phyloP scores from a whole-genome alignment of 2,329 filamentous ascomycete species.

The Phoma sp. region DNA sequence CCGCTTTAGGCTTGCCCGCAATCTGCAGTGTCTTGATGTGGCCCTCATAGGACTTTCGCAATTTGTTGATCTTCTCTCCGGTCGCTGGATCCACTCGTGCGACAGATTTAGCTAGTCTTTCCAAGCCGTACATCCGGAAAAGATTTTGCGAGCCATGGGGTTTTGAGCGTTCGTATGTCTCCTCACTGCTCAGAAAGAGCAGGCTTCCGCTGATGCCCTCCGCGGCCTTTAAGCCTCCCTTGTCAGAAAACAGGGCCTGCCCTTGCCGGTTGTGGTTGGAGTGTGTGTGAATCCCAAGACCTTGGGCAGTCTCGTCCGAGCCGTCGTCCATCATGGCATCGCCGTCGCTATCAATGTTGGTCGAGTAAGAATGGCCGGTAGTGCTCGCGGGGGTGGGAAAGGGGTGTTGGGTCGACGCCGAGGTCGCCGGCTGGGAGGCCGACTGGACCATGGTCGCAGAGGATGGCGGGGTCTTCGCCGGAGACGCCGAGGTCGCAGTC shows the following conservation, averaged over 20 bases:
- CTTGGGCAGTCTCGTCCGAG: slow-evolving; percentile 34
- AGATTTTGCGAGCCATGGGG: slow-evolving; percentile 66
- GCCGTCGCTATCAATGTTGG: slow-evolving; percentile 50
- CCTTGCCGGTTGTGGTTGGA: slow-evolving; percentile 57
- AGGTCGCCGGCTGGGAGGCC: slow-evolving; percentile 42
- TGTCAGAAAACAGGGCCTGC: slow-evolving; percentile 31
- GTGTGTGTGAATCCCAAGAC: slow-evolving; percentile 47
- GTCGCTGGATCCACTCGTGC: slow-evolving; percentile 65
- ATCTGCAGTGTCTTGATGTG: slow-evolving; percentile 59
- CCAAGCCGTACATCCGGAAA: slow-evolving; percentile 64
- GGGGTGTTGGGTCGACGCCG: slow-evolving; percentile 38
- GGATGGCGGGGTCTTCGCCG: slow-evolving; percentile 51
- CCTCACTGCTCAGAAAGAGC: slow-evolving; percentile 47
- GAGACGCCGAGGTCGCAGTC: slow-evolving; percentile 34
- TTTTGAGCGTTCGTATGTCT: slow-evolving; percentile 53
- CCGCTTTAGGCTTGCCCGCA: slow-evolving; percentile 57
- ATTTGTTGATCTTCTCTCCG: slow-evolving; percentile 70
- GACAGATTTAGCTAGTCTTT: slow-evolving; percentile 63
- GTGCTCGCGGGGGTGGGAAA: slow-evolving; percentile 50
- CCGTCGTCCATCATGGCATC: slow-evolving; percentile 52
- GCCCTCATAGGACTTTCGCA: slow-evolving; percentile 63
- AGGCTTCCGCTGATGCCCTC: slow-evolving; percentile 38
- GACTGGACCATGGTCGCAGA: slow-evolving; percentile 49
- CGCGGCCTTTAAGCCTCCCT: slow-evolving; percentile 36
- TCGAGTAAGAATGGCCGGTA: slow-evolving; percentile 38